A percentile compares a stretch with the other conserved stretches of the same genome.
Evolutionary conservation across 2,329 filamentous ascomycete species (phyloP).

Genomic region (Cordyceps fumosorosea): DNA sequence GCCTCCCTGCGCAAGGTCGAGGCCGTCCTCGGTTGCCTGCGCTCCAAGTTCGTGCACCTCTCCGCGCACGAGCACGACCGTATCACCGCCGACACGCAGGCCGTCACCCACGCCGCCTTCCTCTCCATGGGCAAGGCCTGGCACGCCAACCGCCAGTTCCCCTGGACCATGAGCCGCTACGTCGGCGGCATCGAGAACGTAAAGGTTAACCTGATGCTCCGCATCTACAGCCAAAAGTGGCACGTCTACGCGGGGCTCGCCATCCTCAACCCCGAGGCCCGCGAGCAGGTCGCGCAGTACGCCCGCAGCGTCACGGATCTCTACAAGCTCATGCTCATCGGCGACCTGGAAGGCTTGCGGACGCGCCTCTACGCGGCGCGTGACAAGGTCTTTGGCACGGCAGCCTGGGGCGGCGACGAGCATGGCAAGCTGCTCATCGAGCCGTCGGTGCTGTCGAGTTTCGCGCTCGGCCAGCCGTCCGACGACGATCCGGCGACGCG

Average conservation of each 20-base stretch:
- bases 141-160: constrained; percentile 91
- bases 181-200: constrained; percentile 97
- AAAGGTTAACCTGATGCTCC: constrained; percentile 95
- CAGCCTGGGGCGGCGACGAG: constrained; percentile 37
- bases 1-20: constrained; percentile 73
- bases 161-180: constrained; percentile 94
- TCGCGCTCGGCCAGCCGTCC: constrained; percentile 69
- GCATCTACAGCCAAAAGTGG: constrained; percentile 98
- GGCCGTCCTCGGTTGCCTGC: constrained; percentile 71
- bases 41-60: constrained; percentile 81
- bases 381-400: constrained; percentile 68
- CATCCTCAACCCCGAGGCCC: constrained; percentile 90
- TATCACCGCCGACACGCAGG: constrained; percentile 97
- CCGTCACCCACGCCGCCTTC: constrained; percentile 95
- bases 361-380: constrained; percentile 57
- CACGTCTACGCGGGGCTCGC: constrained; percentile 97
- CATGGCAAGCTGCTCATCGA: constrained; percentile 58
- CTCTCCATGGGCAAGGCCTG: constrained; percentile 96
- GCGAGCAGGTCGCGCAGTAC: constrained; percentile 90
- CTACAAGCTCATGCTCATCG: constrained; percentile 94
- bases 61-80: constrained; percentile 85
- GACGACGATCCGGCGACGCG: constrained; percentile 36
- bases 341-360: constrained; percentile 67
- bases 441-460: constrained; percentile 80
- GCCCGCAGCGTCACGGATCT: constrained; percentile 86